These are phyloP conservation scores for Cladosporium sp. DNA, from an alignment of 2,329 filamentous ascomycete species.

Conservation along the genomic window DNA sequence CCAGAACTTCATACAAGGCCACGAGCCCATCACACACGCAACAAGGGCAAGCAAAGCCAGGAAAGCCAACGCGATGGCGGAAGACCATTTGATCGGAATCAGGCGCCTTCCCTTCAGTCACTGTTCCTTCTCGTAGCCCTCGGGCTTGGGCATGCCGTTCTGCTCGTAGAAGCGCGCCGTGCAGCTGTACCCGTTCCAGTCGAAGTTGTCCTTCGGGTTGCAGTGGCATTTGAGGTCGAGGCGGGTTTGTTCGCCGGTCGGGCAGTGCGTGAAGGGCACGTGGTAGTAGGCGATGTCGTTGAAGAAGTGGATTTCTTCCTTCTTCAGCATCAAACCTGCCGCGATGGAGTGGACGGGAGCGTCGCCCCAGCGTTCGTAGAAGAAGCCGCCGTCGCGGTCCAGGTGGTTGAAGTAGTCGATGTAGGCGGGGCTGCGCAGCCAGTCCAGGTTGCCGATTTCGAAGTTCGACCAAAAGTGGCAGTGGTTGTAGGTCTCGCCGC, in stretches of 20 bases:
- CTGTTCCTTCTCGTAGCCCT: constrained; percentile 64
- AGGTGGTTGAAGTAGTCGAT: constrained; percentile 84
- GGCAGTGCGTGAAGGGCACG: constrained; percentile 96
- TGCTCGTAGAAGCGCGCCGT: constrained; percentile 82
- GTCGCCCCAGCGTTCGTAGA: constrained; percentile 98
- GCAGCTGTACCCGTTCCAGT: constrained; percentile 98
- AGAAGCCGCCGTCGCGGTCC: constrained; percentile 91
- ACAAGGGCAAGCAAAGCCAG: constrained; percentile 2
- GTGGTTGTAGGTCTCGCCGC: constrained; percentile 87
- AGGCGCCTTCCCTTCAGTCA: constrained; percentile 24
- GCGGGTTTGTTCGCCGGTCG: constrained; percentile 79
- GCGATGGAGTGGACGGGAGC: constrained; percentile 98
- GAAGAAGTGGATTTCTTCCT: constrained; percentile 96
- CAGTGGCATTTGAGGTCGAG: constrained; percentile 87
- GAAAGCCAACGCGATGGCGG: not conserved
- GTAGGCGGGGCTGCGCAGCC: constrained; percentile 86
- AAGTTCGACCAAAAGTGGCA: constrained; percentile 99
- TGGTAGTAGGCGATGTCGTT: constrained; percentile 99
- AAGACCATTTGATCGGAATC: constrained; percentile 3
- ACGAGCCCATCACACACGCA: not conserved
- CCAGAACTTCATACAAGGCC: constrained; percentile 10
- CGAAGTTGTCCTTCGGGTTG: constrained; percentile 95
- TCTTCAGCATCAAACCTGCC: constrained; percentile 77
- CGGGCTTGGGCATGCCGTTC: constrained; percentile 75
- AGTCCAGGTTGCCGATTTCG: constrained; percentile 88